phyloP scores from a whole-genome alignment of 306 rosid genomes.

The Sphenostylis stenocarpa region DNA sequence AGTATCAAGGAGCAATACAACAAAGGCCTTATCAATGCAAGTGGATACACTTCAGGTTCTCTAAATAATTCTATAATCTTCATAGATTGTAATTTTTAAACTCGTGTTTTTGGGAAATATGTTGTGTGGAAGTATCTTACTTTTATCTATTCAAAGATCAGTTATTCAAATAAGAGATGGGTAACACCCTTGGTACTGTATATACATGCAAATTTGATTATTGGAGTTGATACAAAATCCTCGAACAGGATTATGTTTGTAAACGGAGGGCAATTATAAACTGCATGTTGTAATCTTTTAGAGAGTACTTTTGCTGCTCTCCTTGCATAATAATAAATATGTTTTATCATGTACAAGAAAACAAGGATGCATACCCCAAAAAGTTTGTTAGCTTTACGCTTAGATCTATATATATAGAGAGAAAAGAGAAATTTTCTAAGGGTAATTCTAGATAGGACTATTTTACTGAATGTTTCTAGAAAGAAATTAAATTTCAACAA shows the following conservation, averaged over 20 bases:
- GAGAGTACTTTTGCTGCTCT: not conserved
- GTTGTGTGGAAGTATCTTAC: not conserved
- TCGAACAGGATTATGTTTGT: not conserved
- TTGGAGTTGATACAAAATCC: not conserved
- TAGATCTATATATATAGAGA: too few relatives aligned
- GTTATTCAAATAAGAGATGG: not conserved
- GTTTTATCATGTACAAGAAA: not conserved
- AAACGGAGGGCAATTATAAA: not conserved
- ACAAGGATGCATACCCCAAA: not conserved
- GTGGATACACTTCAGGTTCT: constrained; percentile 32
- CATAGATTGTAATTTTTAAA: constrained; percentile 25
- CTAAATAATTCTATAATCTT: constrained; percentile 31
- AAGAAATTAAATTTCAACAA: too few relatives aligned
- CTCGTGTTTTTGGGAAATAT: not conserved
- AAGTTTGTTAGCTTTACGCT: not conserved
- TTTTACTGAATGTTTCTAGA: too few relatives aligned
- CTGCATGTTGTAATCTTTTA: not conserved
- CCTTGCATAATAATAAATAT: not conserved
- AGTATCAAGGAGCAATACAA: constrained; percentile 7
- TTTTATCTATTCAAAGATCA: not conserved
- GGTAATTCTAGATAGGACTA: too few relatives aligned
- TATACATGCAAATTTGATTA: not conserved
- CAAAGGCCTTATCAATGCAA: constrained; percentile 35
- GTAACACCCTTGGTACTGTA: not conserved
- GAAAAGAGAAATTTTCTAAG: too few relatives aligned